These are phyloP conservation scores for Claviceps arundinis DNA, from an alignment of 2,329 filamentous ascomycete genomes.

Conservation along the genomic window DNA sequence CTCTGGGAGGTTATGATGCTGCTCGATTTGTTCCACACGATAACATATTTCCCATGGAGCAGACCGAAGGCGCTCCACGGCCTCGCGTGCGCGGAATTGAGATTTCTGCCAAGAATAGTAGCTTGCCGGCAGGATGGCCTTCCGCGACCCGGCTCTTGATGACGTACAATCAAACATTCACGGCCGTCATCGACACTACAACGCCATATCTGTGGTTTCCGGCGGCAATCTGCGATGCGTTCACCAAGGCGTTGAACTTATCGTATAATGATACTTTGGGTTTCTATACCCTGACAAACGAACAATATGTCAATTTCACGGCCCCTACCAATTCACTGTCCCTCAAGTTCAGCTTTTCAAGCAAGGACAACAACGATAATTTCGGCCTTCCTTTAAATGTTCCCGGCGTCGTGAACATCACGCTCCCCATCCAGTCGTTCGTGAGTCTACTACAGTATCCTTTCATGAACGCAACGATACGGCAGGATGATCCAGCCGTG, in stretches of 20 bases:
- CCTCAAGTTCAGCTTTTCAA: constrained; percentile 45
- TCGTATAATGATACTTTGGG: constrained; percentile 50
- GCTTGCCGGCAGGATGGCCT: constrained; percentile 24
- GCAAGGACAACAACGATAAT: constrained; percentile 38
- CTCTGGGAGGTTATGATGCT: constrained; percentile 57
- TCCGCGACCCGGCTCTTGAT: constrained; percentile 25
- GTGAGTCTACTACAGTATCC: constrained; percentile 36
- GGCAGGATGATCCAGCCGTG: constrained; percentile 29
- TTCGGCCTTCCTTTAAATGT: constrained; percentile 35
- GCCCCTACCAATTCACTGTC: constrained; percentile 28
- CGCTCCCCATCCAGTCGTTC: constrained; percentile 37
- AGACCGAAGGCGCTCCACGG: constrained; percentile 41
- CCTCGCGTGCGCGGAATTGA: constrained; percentile 47
- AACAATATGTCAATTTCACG: constrained; percentile 36
- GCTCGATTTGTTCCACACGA: constrained; percentile 49
- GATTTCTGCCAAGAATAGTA: constrained; percentile 20
- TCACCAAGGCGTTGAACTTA: constrained; percentile 51
- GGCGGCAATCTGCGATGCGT: constrained; percentile 43
- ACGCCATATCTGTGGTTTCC: constrained; percentile 54
- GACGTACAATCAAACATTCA: constrained; percentile 32
- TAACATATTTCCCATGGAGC: constrained; percentile 42
- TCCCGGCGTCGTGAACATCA: constrained; percentile 42
- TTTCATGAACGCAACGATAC: constrained; percentile 29
- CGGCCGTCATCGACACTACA: constrained; percentile 48
- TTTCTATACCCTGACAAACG: constrained; percentile 50